A percentile compares a stretch with the other conserved stretches of the same genome.
These are phyloP conservation scores for Candolleomyces eurysporus DNA, from an alignment of 768 basidiomycete genomes.

Conservation along the genomic window DNA sequence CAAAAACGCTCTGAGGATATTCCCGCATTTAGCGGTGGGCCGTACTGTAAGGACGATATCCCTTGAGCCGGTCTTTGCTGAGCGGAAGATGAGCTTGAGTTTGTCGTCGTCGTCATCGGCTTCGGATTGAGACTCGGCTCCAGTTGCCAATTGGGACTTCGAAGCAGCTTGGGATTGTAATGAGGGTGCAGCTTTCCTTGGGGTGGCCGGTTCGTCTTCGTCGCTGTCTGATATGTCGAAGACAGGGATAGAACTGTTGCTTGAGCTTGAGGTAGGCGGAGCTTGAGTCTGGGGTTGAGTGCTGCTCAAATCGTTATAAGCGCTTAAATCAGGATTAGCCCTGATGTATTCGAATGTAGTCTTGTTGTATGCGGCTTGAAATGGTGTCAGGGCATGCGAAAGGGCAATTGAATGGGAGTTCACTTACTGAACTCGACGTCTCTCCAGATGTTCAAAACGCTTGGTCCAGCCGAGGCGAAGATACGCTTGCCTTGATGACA, in stretches of 20 bases:
- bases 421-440: conserved; percentile 63
- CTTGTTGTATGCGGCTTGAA: conserved; percentile 64
- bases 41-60: conserved; percentile 68
- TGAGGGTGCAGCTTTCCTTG: background rate
- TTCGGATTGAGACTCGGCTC: conserved; percentile 34
- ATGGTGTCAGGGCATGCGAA: background rate
- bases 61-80: conserved; percentile 43
- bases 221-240: conserved; percentile 25
- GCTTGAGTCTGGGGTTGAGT: conserved; percentile 10
- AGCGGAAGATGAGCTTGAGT: conserved; percentile 67
- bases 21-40: conserved; percentile 71
- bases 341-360: conserved; percentile 64
- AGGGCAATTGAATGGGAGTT: background rate
- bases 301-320: conserved; percentile 5
- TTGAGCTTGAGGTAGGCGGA: conserved; percentile 9
- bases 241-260: conserved; percentile 1
- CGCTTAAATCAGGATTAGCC: conserved; percentile 18
- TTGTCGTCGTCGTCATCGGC: conserved; percentile 49
- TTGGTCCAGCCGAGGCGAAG: conserved; percentile 68
- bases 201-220: conserved; percentile 11
- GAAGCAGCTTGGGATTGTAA: background rate
- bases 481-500: conserved; percentile 61
- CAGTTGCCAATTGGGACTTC: background rate
- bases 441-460: conserved; percentile 63
- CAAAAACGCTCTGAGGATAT: conserved; percentile 74